A percentile compares a stretch with the other conserved stretches of the same genome.
These are phyloP conservation scores for Purpureocillium lavendulum DNA, from an alignment of 2,329 filamentous ascomycete genomes.

Conservation along the genomic window DNA sequence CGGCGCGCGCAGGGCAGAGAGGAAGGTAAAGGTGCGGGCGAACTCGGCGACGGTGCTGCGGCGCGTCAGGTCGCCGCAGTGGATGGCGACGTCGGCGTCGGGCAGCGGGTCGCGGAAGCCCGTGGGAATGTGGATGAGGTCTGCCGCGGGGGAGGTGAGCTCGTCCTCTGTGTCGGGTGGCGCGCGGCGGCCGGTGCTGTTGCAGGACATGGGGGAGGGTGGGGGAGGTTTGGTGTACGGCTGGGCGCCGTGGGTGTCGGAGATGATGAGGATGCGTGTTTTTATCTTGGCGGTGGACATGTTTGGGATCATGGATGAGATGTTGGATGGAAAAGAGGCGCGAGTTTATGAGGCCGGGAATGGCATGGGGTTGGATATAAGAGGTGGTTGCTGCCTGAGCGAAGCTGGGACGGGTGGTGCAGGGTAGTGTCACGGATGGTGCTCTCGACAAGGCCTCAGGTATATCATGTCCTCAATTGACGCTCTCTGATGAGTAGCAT, in stretches of 20 bases:
- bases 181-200: neutral
- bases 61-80: slow-evolving; percentile 44
- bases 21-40: slow-evolving; percentile 27
- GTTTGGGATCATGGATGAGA: neutral
- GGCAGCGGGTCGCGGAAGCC: slow-evolving; percentile 21
- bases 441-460: neutral
- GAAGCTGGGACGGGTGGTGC: too few relatives aligned
- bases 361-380: too few relatives aligned
- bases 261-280: slow-evolving; percentile 29
- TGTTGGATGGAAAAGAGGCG: too few relatives aligned
- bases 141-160: slow-evolving; percentile 7
- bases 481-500: too few relatives aligned
- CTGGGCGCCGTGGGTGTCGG: slow-evolving; percentile 25
- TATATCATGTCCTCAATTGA: too few relatives aligned
- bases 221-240: slow-evolving; percentile 9
- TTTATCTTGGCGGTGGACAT: slow-evolving; percentile 15
- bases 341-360: too few relatives aligned
- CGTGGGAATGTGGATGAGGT: slow-evolving; percentile 9
- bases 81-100: slow-evolving; percentile 37
- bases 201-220: too few relatives aligned
- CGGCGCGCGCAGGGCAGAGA: slow-evolving; percentile 34
- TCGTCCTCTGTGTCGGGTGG: slow-evolving; percentile 14
- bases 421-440: too few relatives aligned
- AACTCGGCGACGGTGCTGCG: slow-evolving; percentile 32
- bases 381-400: too few relatives aligned